These are phyloP conservation scores for Fusarium devonianum DNA, from an alignment of 2,329 filamentous ascomycete species.

Conservation along the genomic window DNA sequence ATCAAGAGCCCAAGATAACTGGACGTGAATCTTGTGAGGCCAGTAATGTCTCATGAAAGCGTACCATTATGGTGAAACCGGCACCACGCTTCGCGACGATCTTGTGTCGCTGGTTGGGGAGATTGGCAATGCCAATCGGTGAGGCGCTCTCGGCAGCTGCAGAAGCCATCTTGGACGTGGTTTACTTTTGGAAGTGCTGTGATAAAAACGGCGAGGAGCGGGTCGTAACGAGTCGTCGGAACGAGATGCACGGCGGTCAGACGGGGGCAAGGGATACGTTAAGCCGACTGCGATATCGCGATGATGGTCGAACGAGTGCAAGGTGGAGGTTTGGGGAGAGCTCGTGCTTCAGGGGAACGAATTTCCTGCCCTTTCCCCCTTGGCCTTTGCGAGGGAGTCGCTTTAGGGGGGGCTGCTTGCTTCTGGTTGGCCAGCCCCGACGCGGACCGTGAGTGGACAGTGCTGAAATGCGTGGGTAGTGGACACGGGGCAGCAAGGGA, in stretches of 20 bases:
- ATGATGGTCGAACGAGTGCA: conserved; percentile 42
- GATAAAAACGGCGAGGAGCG: conserved; percentile 13
- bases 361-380: conserved; percentile 44
- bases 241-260: conserved; percentile 27
- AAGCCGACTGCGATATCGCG: conserved; percentile 36
- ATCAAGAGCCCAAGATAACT: conserved; percentile 3
- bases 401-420: conserved; percentile 37
- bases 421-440: conserved; percentile 43
- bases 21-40: not conserved
- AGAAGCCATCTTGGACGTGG: conserved; percentile 59
- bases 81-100: conserved; percentile 86
- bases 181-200: conserved; percentile 12
- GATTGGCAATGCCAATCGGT: conserved; percentile 77
- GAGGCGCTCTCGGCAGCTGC: conserved; percentile 66
- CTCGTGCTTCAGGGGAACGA: conserved; percentile 49
- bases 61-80: conserved; percentile 98
- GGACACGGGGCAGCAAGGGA: conserved; percentile 41
- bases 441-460: conserved; percentile 38
- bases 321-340: conserved; percentile 43
- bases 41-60: conserved; percentile 33
- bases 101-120: conserved; percentile 78
- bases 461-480: conserved; percentile 36
- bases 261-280: conserved; percentile 32
- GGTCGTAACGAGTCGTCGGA: conserved; percentile 7
- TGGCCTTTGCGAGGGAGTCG: conserved; percentile 35